These are phyloP conservation scores for Xylaria scruposa DNA, from an alignment of 495 filamentous ascomycete genomes.

Conservation along the genomic window DNA sequence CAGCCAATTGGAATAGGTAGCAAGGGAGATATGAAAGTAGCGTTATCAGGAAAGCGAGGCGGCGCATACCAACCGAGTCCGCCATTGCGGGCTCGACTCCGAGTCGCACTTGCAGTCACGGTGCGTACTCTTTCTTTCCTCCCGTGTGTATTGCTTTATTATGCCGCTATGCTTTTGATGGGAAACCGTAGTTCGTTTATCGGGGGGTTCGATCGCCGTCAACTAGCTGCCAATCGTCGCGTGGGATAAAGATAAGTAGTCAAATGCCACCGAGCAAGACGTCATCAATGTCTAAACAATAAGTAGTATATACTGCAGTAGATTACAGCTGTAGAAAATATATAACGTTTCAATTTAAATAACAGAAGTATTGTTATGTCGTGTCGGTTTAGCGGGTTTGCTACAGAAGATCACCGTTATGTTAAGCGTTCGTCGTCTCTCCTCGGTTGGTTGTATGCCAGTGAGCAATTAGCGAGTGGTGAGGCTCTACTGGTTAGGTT, in stretches of 20 bases:
- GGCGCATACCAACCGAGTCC: constrained; percentile 57
- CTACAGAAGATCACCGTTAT: background rate
- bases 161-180: background rate
- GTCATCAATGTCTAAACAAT: background rate
- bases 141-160: background rate
- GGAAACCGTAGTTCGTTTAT: background rate
- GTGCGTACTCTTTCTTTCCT: background rate
- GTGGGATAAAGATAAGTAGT: background rate
- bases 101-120: constrained; percentile 9
- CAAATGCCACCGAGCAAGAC: constrained; percentile 10
- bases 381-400: background rate
- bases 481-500: constrained; percentile 10
- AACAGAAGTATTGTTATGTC: background rate
- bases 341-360: background rate
- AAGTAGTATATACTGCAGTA: background rate
- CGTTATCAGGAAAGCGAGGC: background rate
- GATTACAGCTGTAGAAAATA: background rate
- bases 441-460: constrained; percentile 11
- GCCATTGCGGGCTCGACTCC: constrained; percentile 46
- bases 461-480: constrained; percentile 2
- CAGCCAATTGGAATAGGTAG: constrained; percentile 13
- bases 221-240: constrained; percentile 9
- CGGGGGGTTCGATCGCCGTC: constrained; percentile 2
- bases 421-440: constrained; percentile 4
- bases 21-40: constrained; percentile 12